Conservation (phyloP, 257 asterid genomes). For the Schizonepeta tenuifolia region DNA sequence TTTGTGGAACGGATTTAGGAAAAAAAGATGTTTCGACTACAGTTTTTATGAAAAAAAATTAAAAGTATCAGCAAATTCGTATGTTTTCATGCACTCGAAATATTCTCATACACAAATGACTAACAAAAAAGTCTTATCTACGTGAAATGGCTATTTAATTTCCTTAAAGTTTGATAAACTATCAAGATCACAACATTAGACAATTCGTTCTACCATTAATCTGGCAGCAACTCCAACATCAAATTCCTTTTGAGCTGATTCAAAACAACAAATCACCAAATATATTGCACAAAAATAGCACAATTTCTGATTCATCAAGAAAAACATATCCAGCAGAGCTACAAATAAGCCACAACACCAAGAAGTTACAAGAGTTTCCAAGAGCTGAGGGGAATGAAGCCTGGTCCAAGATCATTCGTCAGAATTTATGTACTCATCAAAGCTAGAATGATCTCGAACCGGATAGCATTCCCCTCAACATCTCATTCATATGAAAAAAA, state of each 20-base stretch:
- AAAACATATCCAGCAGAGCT: slow-evolving; percentile 4
- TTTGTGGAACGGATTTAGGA: too few species aligned
- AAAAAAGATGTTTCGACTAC: too few species aligned
- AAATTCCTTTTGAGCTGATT: neutral
- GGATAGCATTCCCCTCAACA: slow-evolving; percentile 60
- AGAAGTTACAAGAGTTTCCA: neutral
- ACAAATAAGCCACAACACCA: too few species aligned
- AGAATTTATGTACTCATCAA: neutral
- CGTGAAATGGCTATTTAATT: too few species aligned
- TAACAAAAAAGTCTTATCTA: too few species aligned
- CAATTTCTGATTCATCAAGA: slow-evolving; percentile 4
- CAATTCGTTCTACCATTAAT: neutral
- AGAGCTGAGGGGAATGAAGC: slow-evolving; percentile 75
- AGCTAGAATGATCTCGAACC: slow-evolving; percentile 50
- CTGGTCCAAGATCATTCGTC: slow-evolving; percentile 85
- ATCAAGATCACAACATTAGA: neutral
- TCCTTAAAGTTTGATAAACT: slow-evolving; percentile 1
- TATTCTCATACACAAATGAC: too few species aligned
- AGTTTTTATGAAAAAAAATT: too few species aligned
- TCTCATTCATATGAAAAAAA: too few species aligned
- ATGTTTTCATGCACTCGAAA: too few species aligned
- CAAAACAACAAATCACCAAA: neutral
- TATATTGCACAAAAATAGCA: neutral
- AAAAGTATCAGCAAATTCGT: too few species aligned
- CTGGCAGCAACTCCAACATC: neutral